A percentile compares a stretch with the other conserved stretches of the same genome.
Evolutionary conservation across 352 stramenopile species (phyloP).

Genomic region (Synura sp.): DNA sequence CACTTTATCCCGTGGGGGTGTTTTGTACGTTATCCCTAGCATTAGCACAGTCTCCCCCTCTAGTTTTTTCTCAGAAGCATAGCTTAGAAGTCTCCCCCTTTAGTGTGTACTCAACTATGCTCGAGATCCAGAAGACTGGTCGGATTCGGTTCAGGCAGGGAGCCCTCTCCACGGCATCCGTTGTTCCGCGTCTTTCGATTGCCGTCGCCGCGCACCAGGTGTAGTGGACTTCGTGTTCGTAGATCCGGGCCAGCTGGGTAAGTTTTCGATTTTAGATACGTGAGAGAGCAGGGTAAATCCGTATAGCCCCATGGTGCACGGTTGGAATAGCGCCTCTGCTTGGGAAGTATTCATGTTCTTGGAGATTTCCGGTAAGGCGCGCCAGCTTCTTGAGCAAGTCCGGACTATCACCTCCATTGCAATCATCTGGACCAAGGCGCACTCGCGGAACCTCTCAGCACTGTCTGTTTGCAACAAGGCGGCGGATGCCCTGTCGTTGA

Average conservation of each 20-base stretch:
- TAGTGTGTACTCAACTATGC: no score
- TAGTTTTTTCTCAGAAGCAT: not conserved
- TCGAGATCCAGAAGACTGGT: no score
- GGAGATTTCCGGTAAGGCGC: no score
- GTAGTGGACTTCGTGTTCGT: constrained; percentile 19
- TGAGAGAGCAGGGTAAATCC: not conserved
- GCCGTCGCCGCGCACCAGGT: not conserved
- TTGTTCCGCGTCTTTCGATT: not conserved
- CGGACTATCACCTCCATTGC: no score
- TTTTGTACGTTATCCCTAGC: not conserved
- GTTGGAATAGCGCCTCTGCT: constrained; percentile 3
- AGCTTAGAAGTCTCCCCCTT: not conserved
- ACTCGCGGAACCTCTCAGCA: no score
- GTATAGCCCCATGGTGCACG: not conserved
- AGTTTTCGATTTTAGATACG: constrained; percentile 30
- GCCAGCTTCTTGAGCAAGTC: no score
- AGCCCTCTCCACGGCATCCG: not conserved
- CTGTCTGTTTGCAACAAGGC: no score
- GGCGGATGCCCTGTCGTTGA: no score
- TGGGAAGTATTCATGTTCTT: constrained; percentile 26
- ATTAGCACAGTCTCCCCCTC: not conserved
- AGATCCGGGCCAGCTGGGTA: not conserved
- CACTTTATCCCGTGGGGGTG: not conserved
- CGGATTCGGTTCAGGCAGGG: not conserved
- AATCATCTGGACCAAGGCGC: no score